Evolutionary conservation across 495 filamentous ascomycete species (phyloP), one percentile per base, ranked within the genome.

Genomic region (Hypoxylon lienhwacheense): DNA sequence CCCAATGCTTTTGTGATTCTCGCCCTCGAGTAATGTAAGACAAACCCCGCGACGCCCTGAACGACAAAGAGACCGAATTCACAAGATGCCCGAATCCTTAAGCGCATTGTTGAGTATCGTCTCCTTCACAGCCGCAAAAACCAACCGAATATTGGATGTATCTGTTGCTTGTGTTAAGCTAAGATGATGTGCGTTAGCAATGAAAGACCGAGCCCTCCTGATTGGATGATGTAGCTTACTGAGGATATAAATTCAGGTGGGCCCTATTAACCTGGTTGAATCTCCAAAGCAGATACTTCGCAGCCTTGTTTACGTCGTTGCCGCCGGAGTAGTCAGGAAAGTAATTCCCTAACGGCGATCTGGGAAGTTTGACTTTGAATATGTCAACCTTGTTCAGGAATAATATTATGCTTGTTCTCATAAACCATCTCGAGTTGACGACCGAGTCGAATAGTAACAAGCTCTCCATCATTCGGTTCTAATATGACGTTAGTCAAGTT

Each of bases 401-500:
- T 19, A 98, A 79, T 67, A 97, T 97, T 68, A 98, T 98, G 70
- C 90, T 96, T 17, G 93, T 97, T 52, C 93, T 81, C 85, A 97
- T 91, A 71, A 98, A 98, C 95, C 95, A 98, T 63, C 93, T 80
- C 50, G 92, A 97, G 72, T 98, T 98, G 58, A 98, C 93, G 3
- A 98, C 93, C 5, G 92, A 97, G 73, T 97, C 95, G 70, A 98
- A 98, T n/a, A 98, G 81, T 28, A 97, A 84, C 22, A 98, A 70
- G 63, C 88, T 93, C 70, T 97, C 93, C 89, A 96, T 96, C 93
- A 97, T 97, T 40, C 95, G 92, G 66, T 98, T 98, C 88, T 96
- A 58, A 19, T 2, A 19, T 36, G 8, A 39, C 35, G 41, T 66
- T 59, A 66, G 43, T 34, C 49, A 47, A 69, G 26, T 14, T 21